Conservation (phyloP, 768 basidiomycete species). For the Trametes coccinea region DNA sequence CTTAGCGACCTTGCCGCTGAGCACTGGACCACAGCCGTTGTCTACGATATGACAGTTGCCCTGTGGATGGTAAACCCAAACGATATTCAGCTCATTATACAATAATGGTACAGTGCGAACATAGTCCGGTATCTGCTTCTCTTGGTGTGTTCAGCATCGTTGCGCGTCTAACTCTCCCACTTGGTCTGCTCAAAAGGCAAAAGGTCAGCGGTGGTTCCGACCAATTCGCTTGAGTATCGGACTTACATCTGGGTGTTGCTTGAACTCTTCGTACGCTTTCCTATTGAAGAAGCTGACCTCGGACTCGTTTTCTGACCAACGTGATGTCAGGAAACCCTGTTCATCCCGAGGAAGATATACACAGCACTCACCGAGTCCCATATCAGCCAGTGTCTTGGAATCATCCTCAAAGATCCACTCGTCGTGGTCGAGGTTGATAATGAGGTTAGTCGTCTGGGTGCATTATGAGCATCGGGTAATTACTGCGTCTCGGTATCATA, state of each 20-base stretch:
- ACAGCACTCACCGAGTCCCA: constrained; percentile 68
- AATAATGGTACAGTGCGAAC: neutral
- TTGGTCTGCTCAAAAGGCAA: constrained; percentile 19
- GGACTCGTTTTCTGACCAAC: constrained; percentile 82
- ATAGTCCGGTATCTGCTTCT: neutral
- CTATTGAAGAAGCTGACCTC: constrained; percentile 92
- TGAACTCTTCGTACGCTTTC: constrained; percentile 77
- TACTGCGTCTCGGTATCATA: neutral
- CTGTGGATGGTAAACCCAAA: no score
- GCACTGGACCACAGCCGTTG: no score
- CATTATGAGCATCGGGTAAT: neutral
- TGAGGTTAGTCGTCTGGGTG: constrained; percentile 87
- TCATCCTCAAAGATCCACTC: constrained; percentile 87
- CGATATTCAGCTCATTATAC: neutral
- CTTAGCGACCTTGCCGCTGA: no score
- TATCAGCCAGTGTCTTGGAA: constrained; percentile 57
- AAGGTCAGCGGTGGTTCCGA: no score
- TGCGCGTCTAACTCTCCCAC: constrained; percentile 22
- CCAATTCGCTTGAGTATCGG: neutral
- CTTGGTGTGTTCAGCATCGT: neutral
- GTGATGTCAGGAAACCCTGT: neutral
- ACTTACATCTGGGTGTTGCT: constrained; percentile 74
- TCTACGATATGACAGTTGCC: no score
- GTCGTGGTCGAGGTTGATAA: constrained; percentile 96
- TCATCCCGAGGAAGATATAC: neutral